Conservation (phyloP, 164 flowering plant species). For the Warburgia ugandensis region DNA sequence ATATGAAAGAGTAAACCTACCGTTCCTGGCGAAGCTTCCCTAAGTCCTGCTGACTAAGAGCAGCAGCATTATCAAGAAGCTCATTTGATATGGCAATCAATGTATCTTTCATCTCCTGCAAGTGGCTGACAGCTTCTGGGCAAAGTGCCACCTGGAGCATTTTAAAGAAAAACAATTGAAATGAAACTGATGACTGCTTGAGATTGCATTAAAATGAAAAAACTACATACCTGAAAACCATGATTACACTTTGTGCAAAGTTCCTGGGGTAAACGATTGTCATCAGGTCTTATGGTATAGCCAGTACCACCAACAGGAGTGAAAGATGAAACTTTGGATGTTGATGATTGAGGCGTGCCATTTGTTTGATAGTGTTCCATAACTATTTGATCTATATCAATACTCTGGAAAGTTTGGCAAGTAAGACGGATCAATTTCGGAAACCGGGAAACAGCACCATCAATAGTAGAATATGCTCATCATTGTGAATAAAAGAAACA, state of each 20-base stretch:
- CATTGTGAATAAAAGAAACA: neutral
- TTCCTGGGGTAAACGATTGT: constrained; percentile 48
- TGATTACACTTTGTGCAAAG: constrained; percentile 61
- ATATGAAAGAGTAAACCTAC: constrained; percentile 22
- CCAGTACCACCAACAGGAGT: constrained; percentile 30
- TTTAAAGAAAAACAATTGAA: constrained; percentile 11
- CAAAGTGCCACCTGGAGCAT: constrained; percentile 70
- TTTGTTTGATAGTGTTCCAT: constrained; percentile 66
- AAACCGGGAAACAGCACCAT: neutral
- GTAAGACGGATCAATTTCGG: neutral
- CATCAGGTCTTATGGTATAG: constrained; percentile 23
- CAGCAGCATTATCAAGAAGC: constrained; percentile 63
- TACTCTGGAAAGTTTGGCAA: constrained; percentile 38
- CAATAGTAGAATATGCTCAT: neutral
- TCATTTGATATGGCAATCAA: constrained; percentile 76
- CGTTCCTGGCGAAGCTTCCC: constrained; percentile 84
- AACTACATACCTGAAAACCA: constrained; percentile 53
- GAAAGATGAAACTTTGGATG: constrained; percentile 35
- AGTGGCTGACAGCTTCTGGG: constrained; percentile 64
- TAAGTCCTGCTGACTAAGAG: constrained; percentile 38
- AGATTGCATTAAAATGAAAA: neutral
- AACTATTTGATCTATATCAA: constrained; percentile 90
- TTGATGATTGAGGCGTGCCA: constrained; percentile 64
- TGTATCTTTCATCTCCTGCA: constrained; percentile 84
- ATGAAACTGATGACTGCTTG: constrained; percentile 7